Base-by-base conservation (phyloP, 2,329 filamentous ascomycete species). In the Scortechinia acanthostroma region DNA sequence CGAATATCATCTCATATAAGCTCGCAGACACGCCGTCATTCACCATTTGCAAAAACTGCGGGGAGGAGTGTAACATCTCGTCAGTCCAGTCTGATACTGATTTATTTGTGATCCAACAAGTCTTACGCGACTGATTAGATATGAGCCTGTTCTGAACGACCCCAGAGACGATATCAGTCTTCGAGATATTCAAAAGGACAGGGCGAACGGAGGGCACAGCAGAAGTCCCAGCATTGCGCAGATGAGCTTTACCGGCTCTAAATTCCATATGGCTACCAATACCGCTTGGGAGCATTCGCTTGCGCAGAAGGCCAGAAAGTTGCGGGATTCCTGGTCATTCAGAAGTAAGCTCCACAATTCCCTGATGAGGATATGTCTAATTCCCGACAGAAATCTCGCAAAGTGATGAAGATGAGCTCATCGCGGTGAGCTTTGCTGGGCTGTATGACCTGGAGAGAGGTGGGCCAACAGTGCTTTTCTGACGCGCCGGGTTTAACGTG, bases 371-470 rank as follows among this genome's bases (percentile, higher is more conserved):
- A n/a, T 22, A 10, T 14, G 15, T 10, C 44, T 48, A 37, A 45
- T 45, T 48, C 16, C 21, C 19, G 4, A 22, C 25, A 59, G 56
- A 58, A 42, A 35, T 52, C 5, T 51, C 51, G 13, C 55, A 57
- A 17, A 44, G 54, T 21, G 57, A 59, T 20, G 57, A 59, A 43
- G 55, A 57, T 42, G 57, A 59, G 45, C 40, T 59, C 3, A 45
- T 59, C 10, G 57, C 57, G 0, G 51, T 59, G 23, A 55, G 55
- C 21, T 59, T 59, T 50, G 50, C 55, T 19, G 52, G 53, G 5
- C 19, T 55, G 15, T 57, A 58, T 46, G 55, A 59, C 30, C 33
- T 59, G 22, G 57, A 59, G 47, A 48, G 50, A 51, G 54, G 57
- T 56, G 43, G 37, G 45, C 42, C n/a, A n/a, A n/a, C n/a, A n/a